A percentile compares a stretch with the other conserved stretches of the same genome.
Evolutionary conservation across 1,284 basidiomycete species (phyloP).

Genomic region (Afroboletus lepidellus): DNA sequence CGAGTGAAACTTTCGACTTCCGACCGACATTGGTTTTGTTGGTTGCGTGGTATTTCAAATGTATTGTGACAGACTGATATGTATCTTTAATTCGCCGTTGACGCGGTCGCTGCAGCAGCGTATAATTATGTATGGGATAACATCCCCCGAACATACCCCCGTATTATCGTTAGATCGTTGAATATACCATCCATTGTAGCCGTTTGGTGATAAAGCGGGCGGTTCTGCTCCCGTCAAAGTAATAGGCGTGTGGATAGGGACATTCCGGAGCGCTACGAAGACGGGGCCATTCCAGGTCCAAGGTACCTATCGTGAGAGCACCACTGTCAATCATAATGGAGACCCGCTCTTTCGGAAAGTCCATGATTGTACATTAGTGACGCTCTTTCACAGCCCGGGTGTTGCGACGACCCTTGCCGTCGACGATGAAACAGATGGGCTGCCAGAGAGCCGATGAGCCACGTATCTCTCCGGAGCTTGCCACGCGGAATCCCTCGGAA

Average conservation of each 20-base stretch:
- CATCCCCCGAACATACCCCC: conserved; percentile 11
- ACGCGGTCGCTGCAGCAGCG: conserved; percentile 9
- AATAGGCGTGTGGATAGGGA: not conserved
- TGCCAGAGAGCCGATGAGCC: conserved; percentile 3
- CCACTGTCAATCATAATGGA: not conserved
- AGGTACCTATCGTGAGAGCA: conserved; percentile 10
- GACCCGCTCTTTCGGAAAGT: not conserved
- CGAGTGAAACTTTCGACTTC: conserved; percentile 19
- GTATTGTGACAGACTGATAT: conserved; percentile 24
- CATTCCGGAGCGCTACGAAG: conserved; percentile 2
- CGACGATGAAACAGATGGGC: conserved; percentile 29
- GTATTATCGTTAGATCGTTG: conserved; percentile 12
- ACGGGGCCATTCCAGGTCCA: not conserved
- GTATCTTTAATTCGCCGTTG: conserved; percentile 30
- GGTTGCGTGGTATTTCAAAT: conserved; percentile 21
- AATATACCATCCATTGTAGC: conserved; percentile 27
- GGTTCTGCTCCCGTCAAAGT: not conserved
- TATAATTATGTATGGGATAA: conserved; percentile 22
- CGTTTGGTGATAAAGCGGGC: conserved; percentile 3
- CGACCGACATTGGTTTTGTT: conserved; percentile 4
- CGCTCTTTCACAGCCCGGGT: conserved; percentile 4
- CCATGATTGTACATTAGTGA: not conserved
- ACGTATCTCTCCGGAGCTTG: conserved; percentile 21
- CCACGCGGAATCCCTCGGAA: conserved; percentile 22
- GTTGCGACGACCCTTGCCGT: conserved; percentile 21